Percentiles rank a stretch among this genome's conserved stretches.
phyloP scores from a whole-genome alignment of 805 yeast species.

The Saccharomycopsis capsularis region DNA sequence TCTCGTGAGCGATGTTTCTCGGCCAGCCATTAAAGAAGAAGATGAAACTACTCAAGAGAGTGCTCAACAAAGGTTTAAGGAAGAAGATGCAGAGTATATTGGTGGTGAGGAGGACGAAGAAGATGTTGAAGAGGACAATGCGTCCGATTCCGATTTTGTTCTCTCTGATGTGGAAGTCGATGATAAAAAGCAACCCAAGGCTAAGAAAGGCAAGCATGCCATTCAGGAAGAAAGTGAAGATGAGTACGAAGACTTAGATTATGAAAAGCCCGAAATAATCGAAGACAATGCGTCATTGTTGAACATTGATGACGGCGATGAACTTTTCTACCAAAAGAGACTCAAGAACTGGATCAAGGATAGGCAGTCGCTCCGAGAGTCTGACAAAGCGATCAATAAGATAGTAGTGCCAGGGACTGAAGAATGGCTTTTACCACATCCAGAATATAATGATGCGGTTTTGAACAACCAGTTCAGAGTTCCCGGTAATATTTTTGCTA shows the following conservation, averaged over 20 bases:
- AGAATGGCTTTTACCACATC: slow-evolving; percentile 77
- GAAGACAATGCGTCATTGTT: slow-evolving; percentile 23
- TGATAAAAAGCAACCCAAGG: slow-evolving; percentile 11
- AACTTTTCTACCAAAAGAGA: slow-evolving; percentile 51
- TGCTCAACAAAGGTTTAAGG: slow-evolving; percentile 23
- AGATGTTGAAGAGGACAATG: slow-evolving; percentile 25
- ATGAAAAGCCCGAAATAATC: slow-evolving; percentile 23
- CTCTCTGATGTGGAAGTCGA: slow-evolving; percentile 16
- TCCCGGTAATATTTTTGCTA: slow-evolving; percentile 87
- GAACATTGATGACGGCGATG: slow-evolving; percentile 66
- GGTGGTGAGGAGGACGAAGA: slow-evolving; percentile 25
- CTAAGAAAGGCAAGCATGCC: not conserved
- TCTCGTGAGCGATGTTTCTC: slow-evolving; percentile 12
- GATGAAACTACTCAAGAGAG: slow-evolving; percentile 20
- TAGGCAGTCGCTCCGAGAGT: not conserved
- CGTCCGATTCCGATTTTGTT: slow-evolving; percentile 21
- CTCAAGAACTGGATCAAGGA: slow-evolving; percentile 51
- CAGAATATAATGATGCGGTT: slow-evolving; percentile 65
- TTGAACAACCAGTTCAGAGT: slow-evolving; percentile 62
- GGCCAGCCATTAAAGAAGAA: slow-evolving; percentile 14
- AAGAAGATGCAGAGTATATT: slow-evolving; percentile 26
- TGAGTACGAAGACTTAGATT: slow-evolving; percentile 20
- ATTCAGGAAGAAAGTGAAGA: slow-evolving; percentile 11
- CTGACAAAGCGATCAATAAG: slow-evolving; percentile 13
- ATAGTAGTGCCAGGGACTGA: too few relatives aligned